These are phyloP conservation scores for Purpureocillium lavendulum DNA, from an alignment of 2,329 filamentous ascomycete species.

Conservation along the genomic window DNA sequence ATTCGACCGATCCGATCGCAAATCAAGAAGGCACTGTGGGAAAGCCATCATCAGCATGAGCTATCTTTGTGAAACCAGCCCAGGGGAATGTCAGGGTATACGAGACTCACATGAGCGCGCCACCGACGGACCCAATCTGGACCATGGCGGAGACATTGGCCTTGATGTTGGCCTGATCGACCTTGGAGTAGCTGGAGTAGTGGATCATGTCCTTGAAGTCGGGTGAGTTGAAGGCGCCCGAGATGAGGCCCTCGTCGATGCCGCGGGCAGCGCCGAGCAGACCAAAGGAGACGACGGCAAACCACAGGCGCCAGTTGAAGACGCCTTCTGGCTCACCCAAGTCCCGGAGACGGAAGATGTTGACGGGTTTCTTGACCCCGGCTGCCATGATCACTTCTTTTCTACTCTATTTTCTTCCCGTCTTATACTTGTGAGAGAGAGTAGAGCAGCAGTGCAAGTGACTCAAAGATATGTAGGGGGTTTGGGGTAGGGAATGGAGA, in stretches of 20 bases:
- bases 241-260: constrained; percentile 74
- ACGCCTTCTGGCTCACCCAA: constrained; percentile 59
- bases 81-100: too few species aligned
- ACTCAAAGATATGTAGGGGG: too few species aligned
- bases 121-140: constrained; percentile 66
- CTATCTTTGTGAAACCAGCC: too few species aligned
- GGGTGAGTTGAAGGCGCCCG: constrained; percentile 57
- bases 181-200: constrained; percentile 41
- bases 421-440: too few species aligned
- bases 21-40: constrained; percentile 44
- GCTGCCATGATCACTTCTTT: constrained; percentile 43
- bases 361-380: constrained; percentile 46
- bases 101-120: constrained; percentile 50
- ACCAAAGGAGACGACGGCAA: constrained; percentile 64
- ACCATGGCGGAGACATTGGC: constrained; percentile 77
- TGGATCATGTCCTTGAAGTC: constrained; percentile 54
- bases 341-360: constrained; percentile 56
- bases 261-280: constrained; percentile 71
- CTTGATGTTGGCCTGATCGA: constrained; percentile 58
- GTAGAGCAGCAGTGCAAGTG: too few species aligned
- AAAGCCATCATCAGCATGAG: too few species aligned
- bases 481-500: too few species aligned
- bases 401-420: too few species aligned
- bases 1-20: constrained; percentile 55
- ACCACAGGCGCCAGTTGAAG: constrained; percentile 74